Evolutionary conservation across 2,329 filamentous ascomycete species (phyloP).

Genomic region (Aaosphaeria pasadenensis): DNA sequence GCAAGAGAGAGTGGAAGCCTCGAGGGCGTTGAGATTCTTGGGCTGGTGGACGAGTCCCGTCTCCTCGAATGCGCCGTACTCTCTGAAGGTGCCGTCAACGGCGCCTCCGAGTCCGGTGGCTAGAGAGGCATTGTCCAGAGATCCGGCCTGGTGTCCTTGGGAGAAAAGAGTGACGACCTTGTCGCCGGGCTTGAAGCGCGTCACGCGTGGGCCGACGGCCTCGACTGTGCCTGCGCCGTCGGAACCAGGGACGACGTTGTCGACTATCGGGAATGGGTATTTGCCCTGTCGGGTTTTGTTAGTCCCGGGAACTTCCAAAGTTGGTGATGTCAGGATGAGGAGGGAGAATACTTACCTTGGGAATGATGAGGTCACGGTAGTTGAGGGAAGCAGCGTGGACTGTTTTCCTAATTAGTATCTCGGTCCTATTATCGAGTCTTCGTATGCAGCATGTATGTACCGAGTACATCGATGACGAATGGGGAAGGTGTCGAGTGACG

Average conservation of each 20-base stretch:
- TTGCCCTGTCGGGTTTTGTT: slow-evolving; percentile 27
- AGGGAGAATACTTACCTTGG: slow-evolving; percentile 25
- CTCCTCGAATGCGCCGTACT: slow-evolving; percentile 66
- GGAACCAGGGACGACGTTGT: slow-evolving; percentile 45
- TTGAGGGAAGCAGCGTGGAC: slow-evolving; percentile 49
- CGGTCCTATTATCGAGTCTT: neutral
- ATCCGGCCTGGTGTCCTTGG: slow-evolving; percentile 53
- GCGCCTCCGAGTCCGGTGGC: slow-evolving; percentile 64
- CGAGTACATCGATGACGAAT: too few species aligned
- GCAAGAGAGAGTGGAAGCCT: slow-evolving; percentile 49
- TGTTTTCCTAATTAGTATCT: slow-evolving; percentile 13
- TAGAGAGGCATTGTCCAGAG: slow-evolving; percentile 37
- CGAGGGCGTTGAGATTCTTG: slow-evolving; percentile 47
- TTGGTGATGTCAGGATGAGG: neutral
- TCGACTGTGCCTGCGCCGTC: slow-evolving; percentile 54
- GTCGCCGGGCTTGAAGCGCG: slow-evolving; percentile 56
- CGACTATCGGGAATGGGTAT: slow-evolving; percentile 44
- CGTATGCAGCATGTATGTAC: neutral
- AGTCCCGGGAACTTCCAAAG: neutral
- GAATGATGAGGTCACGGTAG: slow-evolving; percentile 50
- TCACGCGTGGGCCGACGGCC: slow-evolving; percentile 55
- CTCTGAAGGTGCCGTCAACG: slow-evolving; percentile 65
- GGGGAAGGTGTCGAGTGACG: neutral
- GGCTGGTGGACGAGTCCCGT: slow-evolving; percentile 65
- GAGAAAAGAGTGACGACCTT: slow-evolving; percentile 64